Conservation (phyloP, 2,329 filamentous ascomycete genomes). For the Neofusicoccum sp. region DNA sequence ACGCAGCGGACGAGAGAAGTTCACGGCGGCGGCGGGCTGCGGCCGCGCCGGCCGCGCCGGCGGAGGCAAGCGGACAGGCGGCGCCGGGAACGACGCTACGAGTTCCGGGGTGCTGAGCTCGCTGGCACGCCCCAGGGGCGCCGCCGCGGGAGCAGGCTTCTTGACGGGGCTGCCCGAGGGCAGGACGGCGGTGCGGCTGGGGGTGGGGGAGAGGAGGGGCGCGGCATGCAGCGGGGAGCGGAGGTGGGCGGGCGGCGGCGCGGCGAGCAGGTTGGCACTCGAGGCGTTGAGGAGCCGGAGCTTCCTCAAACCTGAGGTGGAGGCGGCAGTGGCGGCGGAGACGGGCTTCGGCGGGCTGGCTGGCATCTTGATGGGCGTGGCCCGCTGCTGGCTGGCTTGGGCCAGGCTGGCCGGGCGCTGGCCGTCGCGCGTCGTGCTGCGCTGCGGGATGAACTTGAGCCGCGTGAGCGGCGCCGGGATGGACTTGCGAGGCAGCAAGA, state of each 20-base stretch:
- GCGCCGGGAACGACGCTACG: not conserved
- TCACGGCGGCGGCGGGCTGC: not conserved
- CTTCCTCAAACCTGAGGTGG: not conserved
- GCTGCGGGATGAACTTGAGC: conserved; percentile 7
- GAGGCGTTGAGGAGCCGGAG: conserved; percentile 10
- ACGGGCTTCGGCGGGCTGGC: not conserved
- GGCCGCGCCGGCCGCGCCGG: not conserved
- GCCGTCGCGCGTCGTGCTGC: not conserved
- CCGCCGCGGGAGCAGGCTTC: not conserved
- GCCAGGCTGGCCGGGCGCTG: not conserved
- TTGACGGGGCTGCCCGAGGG: not conserved
- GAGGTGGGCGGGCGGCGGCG: not conserved
- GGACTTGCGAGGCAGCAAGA: conserved; percentile 2
- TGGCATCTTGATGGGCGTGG: conserved; percentile 3
- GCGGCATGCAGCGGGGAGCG: not conserved
- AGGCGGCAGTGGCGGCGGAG: not conserved
- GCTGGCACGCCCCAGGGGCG: not conserved
- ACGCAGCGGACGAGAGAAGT: conserved; percentile 1
- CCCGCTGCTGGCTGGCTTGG: not conserved
- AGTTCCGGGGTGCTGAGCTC: not conserved
- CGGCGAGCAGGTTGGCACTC: not conserved
- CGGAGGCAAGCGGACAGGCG: too few relatives aligned
- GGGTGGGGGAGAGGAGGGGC: not conserved
- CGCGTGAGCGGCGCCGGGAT: conserved; percentile 5
- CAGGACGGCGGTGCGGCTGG: not conserved